These are phyloP conservation scores for Diaporthe australafricana DNA, from an alignment of 2,329 filamentous ascomycete species.

Conservation along the genomic window DNA sequence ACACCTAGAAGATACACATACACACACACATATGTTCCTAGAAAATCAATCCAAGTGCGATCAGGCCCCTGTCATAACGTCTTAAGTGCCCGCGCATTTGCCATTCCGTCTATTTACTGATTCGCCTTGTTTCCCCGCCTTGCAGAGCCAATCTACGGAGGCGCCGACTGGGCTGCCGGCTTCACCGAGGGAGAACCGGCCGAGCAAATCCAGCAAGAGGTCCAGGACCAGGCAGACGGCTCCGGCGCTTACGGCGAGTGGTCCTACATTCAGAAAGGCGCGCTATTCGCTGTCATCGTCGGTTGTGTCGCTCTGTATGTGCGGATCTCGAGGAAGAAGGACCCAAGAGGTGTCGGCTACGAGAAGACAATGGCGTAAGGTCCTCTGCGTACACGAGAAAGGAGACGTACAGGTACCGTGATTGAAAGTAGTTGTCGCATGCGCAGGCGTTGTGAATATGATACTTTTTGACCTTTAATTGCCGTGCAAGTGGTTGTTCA, in stretches of 20 bases:
- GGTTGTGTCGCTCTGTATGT: conserved; percentile 58
- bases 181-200: conserved; percentile 47
- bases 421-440: conserved; percentile 6
- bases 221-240: conserved; percentile 7
- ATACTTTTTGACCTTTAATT: neutral
- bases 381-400: conserved; percentile 37
- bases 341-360: conserved; percentile 49
- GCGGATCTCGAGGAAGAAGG: conserved; percentile 52
- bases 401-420: conserved; percentile 39
- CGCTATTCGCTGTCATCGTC: conserved; percentile 62
- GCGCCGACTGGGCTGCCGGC: conserved; percentile 52
- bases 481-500: neutral
- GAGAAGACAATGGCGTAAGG: conserved; percentile 57
- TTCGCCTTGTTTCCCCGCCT: conserved; percentile 44
- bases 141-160: conserved; percentile 48
- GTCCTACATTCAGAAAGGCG: conserved; percentile 61
- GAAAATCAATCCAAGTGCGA: conserved; percentile 29
- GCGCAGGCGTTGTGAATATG: conserved; percentile 14
- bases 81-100: conserved; percentile 34
- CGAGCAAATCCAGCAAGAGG: conserved; percentile 36
- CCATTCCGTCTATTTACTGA: conserved; percentile 44
- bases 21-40: conserved; percentile 32
- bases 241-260: conserved; percentile 48
- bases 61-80: conserved; percentile 17
- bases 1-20: conserved; percentile 30